Percentiles rank a stretch among this genome's conserved stretches.
phyloP scores from a whole-genome alignment of 495 filamentous ascomycete genomes.

The Lasiosphaeria hispida region DNA sequence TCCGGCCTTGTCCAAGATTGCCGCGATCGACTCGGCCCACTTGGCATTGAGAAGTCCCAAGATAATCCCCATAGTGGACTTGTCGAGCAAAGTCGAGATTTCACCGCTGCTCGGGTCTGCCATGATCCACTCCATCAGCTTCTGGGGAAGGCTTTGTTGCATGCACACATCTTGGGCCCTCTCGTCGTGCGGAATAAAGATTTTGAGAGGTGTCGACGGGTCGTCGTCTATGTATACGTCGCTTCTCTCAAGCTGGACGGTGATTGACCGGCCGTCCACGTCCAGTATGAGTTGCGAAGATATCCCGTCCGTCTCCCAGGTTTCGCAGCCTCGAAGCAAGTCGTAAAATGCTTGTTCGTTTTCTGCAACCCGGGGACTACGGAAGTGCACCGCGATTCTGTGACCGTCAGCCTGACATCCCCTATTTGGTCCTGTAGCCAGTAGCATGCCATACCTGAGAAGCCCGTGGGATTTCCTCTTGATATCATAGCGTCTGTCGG shows the following conservation, averaged over 20 bases:
- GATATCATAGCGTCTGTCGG: constrained; percentile 26
- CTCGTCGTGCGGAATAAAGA: constrained; percentile 40
- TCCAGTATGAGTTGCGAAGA: constrained; percentile 24
- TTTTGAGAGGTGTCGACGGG: constrained; percentile 17
- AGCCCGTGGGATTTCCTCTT: constrained; percentile 37
- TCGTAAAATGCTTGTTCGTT: constrained; percentile 29
- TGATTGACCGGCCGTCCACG: constrained; percentile 23
- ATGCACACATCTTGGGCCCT: constrained; percentile 33
- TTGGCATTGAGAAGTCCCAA: constrained; percentile 4
- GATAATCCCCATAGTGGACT: constrained; percentile 6
- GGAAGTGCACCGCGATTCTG: constrained; percentile 32
- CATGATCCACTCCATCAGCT: constrained; percentile 38
- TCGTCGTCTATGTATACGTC: constrained; percentile 35
- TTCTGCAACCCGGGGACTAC: constrained; percentile 27
- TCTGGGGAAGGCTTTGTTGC: constrained; percentile 28
- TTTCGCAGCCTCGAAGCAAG: constrained; percentile 22
- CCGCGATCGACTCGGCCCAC: not conserved
- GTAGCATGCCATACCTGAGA: constrained; percentile 29
- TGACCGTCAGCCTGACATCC: too few relatives aligned
- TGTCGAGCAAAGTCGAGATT: too few relatives aligned
- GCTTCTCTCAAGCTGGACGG: constrained; percentile 20
- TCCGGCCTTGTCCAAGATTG: not conserved
- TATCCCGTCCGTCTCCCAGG: constrained; percentile 35
- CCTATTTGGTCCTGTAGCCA: too few relatives aligned
- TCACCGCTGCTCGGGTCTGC: constrained; percentile 12